Percentiles rank a stretch among this genome's conserved stretches.
Evolutionary conservation across 169 alveolate genomes (phyloP).

Genomic region (Plasmodium fragile): DNA sequence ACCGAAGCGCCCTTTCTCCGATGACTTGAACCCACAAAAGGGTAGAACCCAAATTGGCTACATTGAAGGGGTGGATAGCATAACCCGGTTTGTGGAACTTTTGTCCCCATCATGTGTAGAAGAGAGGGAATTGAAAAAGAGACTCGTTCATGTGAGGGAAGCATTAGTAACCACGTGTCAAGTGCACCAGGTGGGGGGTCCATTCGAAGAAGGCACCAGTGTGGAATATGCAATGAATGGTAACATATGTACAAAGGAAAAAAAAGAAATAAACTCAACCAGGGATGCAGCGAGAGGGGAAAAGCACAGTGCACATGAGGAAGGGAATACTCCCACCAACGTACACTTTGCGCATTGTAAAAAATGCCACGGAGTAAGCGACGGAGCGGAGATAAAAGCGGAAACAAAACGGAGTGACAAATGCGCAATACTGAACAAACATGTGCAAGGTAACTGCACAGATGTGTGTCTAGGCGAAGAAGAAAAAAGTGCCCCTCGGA

Average conservation of each 20-base stretch:
- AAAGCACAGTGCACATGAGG: background rate
- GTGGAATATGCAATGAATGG: background rate
- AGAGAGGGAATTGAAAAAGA: constrained; percentile 7
- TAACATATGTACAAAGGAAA: background rate
- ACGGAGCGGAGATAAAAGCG: background rate
- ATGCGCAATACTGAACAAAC: background rate
- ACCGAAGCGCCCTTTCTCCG: background rate
- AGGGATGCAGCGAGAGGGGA: background rate
- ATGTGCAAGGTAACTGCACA: background rate
- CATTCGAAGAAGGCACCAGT: background rate
- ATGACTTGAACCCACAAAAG: background rate
- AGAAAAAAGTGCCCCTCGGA: background rate
- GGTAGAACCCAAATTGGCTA: constrained; percentile 6
- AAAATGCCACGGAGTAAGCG: background rate
- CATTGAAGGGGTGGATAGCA: constrained; percentile 28
- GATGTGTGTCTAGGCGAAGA: background rate
- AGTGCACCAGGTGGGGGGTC: background rate
- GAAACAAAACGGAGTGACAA: background rate
- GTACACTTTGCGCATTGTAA: background rate
- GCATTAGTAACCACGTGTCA: background rate
- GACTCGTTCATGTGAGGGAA: background rate
- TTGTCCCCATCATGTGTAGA: background rate
- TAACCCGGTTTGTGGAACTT: background rate
- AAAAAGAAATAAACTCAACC: background rate
- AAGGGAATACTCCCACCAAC: background rate